Evolutionary conservation across 129 eudicot species (phyloP), one percentile per base, ranked within the genome.

Genomic region (Pittosporum tobira): DNA sequence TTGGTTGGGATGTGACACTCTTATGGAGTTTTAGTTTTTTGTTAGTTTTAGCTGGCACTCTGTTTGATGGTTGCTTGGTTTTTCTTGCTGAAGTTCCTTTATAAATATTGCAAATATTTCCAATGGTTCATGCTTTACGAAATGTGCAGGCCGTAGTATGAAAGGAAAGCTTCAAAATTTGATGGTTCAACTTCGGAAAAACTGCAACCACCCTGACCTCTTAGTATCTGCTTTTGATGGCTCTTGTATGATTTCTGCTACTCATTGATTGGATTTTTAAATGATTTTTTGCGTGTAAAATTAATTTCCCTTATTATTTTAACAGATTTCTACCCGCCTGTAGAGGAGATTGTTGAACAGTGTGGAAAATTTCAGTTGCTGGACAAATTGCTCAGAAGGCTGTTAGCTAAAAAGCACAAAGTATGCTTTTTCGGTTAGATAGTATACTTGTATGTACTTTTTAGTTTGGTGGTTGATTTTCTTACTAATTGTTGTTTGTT

Each of bases 121-220:
- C 42, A 21, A 25, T 51, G 57, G 27, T 46, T 57, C 14, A 46
- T 42, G 45, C 6, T 63, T 30, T 51, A 47, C 66, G 55, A 60
- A 59, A 12, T 37, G 37, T 75, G 71, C 91, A 87, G 88, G 79
- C 12, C 77, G 72, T 50, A 88, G 94, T 15, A 4, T 63, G 52
- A 93, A 73, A 77, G 94, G 75, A 28, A 65, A 56, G 75, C 88
- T 93, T 51, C 70, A 77, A 23, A 93, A 93, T 71, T 29, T 87
- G 71, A 75, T 93, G 94, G 6, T 93, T 68, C 99, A 93, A 60
- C 93, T 93, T 3, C 73, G 99, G 53, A 93, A 93, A 71, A 84
- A 84, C 62, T 93, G 99, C 84, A 81, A 82, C 70, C 99, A 93
- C 70, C 99, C 99, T 55, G 99, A 93, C 49, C 93, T 93, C 6